These are phyloP conservation scores for Calonectria leucothoes DNA, from an alignment of 2,329 filamentous ascomycete species.

Conservation along the genomic window DNA sequence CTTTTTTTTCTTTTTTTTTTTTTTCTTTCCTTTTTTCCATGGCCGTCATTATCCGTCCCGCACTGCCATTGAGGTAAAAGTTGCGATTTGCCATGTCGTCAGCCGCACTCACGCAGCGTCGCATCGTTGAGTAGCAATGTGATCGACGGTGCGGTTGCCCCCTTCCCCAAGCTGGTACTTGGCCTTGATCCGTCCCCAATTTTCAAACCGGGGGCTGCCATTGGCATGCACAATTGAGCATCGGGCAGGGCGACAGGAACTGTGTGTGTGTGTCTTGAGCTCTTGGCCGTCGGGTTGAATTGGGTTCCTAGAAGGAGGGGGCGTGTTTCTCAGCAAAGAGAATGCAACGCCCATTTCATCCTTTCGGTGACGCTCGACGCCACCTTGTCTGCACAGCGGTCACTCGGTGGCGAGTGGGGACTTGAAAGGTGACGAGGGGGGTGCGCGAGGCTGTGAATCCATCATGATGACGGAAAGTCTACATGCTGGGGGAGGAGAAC, in stretches of 20 bases:
- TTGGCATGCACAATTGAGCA: background rate
- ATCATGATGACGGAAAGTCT: background rate
- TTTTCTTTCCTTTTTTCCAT: background rate
- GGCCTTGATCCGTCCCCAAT: background rate
- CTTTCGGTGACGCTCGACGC: background rate
- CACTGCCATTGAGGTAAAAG: background rate
- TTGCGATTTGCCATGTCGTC: slow-evolving; percentile 20
- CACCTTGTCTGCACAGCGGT: background rate
- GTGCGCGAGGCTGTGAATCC: background rate
- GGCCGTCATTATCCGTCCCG: background rate
- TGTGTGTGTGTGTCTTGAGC: background rate
- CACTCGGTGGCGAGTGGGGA: slow-evolving; percentile 7
- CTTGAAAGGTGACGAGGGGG: background rate
- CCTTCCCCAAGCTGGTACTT: slow-evolving; percentile 3
- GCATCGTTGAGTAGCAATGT: slow-evolving; percentile 38
- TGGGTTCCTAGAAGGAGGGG: slow-evolving; percentile 11
- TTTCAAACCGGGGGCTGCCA: slow-evolving; percentile 1
- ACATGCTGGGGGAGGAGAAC: background rate
- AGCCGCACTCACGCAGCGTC: slow-evolving; percentile 37
- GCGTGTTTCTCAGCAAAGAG: background rate
- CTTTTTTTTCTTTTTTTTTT: background rate
- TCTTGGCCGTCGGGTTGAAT: slow-evolving; percentile 13
- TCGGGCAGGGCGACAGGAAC: slow-evolving; percentile 20
- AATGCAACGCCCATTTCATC: background rate
- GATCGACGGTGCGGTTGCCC: slow-evolving; percentile 35